Evolutionary conservation across 1,284 basidiomycete genomes (phyloP).

Genomic region (Papiliotrema fonsecae): DNA sequence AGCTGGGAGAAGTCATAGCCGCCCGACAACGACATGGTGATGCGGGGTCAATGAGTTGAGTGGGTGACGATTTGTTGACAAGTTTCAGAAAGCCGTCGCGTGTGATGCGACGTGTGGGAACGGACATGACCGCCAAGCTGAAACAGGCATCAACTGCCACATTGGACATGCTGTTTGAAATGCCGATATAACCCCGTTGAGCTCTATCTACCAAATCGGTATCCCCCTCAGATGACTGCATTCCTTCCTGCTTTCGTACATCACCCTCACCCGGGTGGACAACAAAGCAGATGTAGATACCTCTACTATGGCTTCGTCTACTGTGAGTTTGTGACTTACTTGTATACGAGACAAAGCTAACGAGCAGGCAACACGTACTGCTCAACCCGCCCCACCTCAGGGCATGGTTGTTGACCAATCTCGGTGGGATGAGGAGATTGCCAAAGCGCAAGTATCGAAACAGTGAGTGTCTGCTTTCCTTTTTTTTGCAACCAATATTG

Average conservation of each 20-base stretch:
- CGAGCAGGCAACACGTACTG: neutral
- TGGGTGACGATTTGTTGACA: conserved; percentile 8
- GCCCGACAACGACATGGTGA: conserved; percentile 20
- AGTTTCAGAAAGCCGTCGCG: conserved; percentile 6
- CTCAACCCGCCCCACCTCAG: neutral
- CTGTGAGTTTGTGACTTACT: too few species aligned
- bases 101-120: neutral
- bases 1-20: conserved; percentile 43
- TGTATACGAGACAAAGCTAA: too few species aligned
- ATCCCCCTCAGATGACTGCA: too few species aligned
- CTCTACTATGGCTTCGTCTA: too few species aligned
- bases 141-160: neutral
- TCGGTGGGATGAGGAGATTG: conserved; percentile 50
- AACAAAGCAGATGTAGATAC: too few species aligned
- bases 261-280: too few species aligned
- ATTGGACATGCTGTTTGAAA: neutral
- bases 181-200: too few species aligned
- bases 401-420: neutral
- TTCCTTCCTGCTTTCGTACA: too few species aligned
- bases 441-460: conserved; percentile 50
- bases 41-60: too few species aligned
- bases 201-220: too few species aligned
- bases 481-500: conserved; percentile 2
- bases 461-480: conserved; percentile 48
- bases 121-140: neutral